Evolutionary conservation across 768 basidiomycete species (phyloP).

Genomic region (Glaciozyma antarctica): DNA sequence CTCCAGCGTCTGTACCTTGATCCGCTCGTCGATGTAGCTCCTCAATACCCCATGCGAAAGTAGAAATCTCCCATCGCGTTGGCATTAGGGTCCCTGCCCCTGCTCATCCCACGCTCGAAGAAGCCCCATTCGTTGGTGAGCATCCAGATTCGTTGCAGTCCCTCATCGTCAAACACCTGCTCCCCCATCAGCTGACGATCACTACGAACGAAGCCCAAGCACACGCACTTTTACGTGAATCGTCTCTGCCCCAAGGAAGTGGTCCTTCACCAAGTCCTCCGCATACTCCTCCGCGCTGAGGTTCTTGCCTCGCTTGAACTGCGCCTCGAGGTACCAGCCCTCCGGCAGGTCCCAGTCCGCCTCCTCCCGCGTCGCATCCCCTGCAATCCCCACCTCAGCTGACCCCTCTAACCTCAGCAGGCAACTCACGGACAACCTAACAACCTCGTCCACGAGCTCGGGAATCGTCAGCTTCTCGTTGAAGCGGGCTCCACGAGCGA

Average conservation of each 20-base stretch:
- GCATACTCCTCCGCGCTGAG: neutral
- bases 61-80: no score
- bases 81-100: no score
- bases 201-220: no score
- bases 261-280: neutral
- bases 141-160: no score
- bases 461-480: neutral
- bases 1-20: no score
- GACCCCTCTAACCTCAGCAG: neutral
- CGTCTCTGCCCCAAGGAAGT: neutral
- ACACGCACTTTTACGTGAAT: neutral
- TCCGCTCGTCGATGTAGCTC: no score
- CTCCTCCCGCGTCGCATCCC: neutral
- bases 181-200: no score
- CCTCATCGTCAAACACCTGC: no score
- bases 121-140: no score
- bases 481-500: neutral
- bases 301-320: neutral
- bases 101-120: no score
- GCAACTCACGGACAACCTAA: neutral
- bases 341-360: neutral
- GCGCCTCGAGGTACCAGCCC: neutral
- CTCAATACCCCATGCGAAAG: no score
- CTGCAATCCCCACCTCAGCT: neutral
- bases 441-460: neutral